A percentile compares a stretch with the other conserved stretches of the same genome.
These are phyloP conservation scores for Cocos nucifera DNA, from an alignment of 176 grass and related monocot species.

Conservation along the genomic window DNA sequence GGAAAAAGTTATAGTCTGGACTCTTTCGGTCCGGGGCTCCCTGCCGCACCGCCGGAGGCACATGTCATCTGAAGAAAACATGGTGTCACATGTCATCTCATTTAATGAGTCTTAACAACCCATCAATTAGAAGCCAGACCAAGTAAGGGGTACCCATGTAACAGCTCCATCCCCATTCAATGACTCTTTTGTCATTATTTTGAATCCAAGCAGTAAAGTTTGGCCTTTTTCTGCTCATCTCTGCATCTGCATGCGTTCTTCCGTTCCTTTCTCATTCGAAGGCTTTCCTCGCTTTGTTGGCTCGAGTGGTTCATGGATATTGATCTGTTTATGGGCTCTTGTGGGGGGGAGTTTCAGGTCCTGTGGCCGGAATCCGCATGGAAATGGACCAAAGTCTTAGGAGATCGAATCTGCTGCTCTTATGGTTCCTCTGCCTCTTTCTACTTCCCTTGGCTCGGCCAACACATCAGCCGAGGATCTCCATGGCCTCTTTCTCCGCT, in stretches of 20 bases:
- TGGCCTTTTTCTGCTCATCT: neutral
- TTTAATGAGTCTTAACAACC: too few relatives aligned
- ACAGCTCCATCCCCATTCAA: too few relatives aligned
- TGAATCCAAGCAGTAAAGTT: neutral
- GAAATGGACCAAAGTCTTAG: neutral
- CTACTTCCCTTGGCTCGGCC: neutral
- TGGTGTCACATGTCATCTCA: too few relatives aligned
- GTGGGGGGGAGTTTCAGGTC: neutral
- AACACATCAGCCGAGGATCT: neutral
- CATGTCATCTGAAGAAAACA: too few relatives aligned
- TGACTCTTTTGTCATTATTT: neutral
- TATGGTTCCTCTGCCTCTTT: constrained; percentile 7
- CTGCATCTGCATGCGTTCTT: neutral
- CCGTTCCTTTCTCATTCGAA: neutral
- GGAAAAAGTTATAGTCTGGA: too few relatives aligned
- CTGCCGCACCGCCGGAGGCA: too few relatives aligned
- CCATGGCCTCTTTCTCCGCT: neutral
- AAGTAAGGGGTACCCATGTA: too few relatives aligned
- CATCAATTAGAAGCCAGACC: too few relatives aligned
- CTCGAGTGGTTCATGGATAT: constrained; percentile 1
- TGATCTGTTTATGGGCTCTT: neutral
- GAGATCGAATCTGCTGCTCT: neutral
- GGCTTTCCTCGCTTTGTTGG: neutral
- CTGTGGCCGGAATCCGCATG: neutral
- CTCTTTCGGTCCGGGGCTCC: too few relatives aligned